Evolutionary conservation across 1,284 basidiomycete genomes (phyloP).

Genomic region (Lentinus polychrous): DNA sequence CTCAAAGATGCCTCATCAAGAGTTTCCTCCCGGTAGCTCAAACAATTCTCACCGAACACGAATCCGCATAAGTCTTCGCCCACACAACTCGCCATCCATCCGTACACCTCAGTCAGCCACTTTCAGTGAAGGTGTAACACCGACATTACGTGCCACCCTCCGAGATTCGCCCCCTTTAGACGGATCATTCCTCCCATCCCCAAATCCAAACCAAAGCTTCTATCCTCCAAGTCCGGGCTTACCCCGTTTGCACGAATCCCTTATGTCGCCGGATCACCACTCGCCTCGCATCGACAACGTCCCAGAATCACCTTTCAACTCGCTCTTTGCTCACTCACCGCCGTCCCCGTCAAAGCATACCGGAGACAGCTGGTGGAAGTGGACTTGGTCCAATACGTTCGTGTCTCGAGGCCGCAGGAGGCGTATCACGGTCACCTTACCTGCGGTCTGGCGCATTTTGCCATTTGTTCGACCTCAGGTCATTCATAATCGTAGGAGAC

Average conservation of each 20-base stretch:
- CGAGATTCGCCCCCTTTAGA: neutral
- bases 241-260: neutral
- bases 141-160: neutral
- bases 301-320: neutral
- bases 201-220: neutral
- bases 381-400: slow-evolving; percentile 7
- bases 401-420: slow-evolving; percentile 3
- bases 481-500: neutral
- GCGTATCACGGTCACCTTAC: slow-evolving; percentile 3
- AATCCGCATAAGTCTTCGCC: neutral
- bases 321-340: neutral
- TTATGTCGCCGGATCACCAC: neutral
- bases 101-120: neutral
- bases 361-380: neutral
- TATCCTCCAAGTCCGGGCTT: neutral
- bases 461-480: neutral
- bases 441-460: neutral
- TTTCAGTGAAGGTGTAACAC: neutral
- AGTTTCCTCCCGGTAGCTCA: too few relatives aligned
- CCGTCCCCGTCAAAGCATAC: neutral
- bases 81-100: neutral
- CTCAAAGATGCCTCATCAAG: neutral
- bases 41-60: too few relatives aligned
- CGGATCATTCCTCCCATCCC: neutral
- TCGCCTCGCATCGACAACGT: neutral